Base-by-base conservation (phyloP, 2,329 filamentous ascomycete species). In the Cephalotrichum gorgonifer region DNA sequence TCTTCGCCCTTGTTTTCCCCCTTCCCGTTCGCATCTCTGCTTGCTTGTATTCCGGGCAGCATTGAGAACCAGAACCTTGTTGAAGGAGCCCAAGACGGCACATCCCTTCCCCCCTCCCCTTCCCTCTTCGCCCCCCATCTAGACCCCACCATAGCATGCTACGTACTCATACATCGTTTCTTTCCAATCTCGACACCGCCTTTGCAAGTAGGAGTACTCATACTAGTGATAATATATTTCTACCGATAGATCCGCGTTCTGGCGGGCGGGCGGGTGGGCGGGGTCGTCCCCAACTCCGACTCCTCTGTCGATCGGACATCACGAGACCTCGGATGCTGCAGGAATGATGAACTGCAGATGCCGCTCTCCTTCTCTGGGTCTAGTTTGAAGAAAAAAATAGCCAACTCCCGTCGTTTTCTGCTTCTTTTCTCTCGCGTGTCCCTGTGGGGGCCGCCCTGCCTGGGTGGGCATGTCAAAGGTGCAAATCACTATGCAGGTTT, bases 251-350 rank as follows among this genome's bases (percentile, higher is more conserved):
- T 31, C 12, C n/a, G n/a, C n/a, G 30, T 4, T 12, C 5, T 15
- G 11, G 30, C 15, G 12, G 15, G 30, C 30, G 15, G 11, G 30
- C 11, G 30, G 30, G 12, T 15, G 4, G 30, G 15, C 30, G 11
- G 11, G 30, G 30, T 31, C 30, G 12, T 31, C 15, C 15, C 30
- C 31, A 17, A 38, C 31, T 41, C 14, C 25, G 31, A 45, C n/a
- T 33, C 17, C 31, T 27, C n/a, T 17, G 44, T 33, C 33, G 44
- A 47, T 47, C 44, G n/a, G 31, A 1, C 31, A 47, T 47, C 44
- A 47, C 33, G 44, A 47, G 44, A 47, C 15, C 41, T 47, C 28
- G 6, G 8, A 15, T 9, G 23, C 27, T 20, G 31, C 25, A 44
- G 26, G 12, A 23, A 23, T 39, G 35, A 20, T 14, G 15, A 23